phyloP scores from a whole-genome alignment of 805 yeast genomes.

The Schizosaccharomyces japonicus region DNA sequence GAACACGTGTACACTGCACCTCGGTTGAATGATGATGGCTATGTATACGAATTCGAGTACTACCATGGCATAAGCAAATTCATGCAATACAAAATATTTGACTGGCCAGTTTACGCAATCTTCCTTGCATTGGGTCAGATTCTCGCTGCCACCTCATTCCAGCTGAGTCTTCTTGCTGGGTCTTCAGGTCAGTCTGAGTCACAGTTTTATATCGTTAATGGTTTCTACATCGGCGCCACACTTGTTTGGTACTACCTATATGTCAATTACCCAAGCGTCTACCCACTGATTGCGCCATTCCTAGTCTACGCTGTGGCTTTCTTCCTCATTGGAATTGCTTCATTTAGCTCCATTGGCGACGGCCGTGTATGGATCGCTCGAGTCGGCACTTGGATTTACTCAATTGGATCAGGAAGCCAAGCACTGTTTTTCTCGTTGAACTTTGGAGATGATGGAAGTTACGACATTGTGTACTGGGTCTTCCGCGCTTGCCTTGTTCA shows the following conservation, averaged over 20 bases:
- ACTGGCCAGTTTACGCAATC: slow-evolving; percentile 5
- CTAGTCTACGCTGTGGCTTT: slow-evolving; percentile 4
- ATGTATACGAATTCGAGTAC: background rate
- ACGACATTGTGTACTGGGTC: background rate
- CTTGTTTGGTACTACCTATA: slow-evolving; percentile 1
- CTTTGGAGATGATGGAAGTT: background rate
- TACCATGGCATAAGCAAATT: background rate
- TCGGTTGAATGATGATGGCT: background rate
- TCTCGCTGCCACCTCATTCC: slow-evolving; percentile 5
- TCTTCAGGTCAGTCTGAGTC: background rate
- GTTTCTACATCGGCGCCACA: background rate
- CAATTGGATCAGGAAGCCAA: background rate
- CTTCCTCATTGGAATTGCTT: slow-evolving; percentile 4
- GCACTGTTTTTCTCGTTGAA: background rate
- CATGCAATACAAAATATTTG: background rate
- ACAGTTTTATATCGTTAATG: background rate
- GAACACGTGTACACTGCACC: background rate
- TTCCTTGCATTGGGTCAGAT: slow-evolving; percentile 4
- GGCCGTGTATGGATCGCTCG: no score
- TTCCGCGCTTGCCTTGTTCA: background rate
- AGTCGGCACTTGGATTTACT: background rate
- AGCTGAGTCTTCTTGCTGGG: slow-evolving; percentile 3
- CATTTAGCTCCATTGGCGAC: background rate
- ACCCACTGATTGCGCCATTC: slow-evolving; percentile 1
- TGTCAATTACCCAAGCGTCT: background rate